A percentile compares a stretch with the other conserved stretches of the same genome.
Conservation (phyloP, 2,329 filamentous ascomycete species). For the Penicillium sp. region DNA sequence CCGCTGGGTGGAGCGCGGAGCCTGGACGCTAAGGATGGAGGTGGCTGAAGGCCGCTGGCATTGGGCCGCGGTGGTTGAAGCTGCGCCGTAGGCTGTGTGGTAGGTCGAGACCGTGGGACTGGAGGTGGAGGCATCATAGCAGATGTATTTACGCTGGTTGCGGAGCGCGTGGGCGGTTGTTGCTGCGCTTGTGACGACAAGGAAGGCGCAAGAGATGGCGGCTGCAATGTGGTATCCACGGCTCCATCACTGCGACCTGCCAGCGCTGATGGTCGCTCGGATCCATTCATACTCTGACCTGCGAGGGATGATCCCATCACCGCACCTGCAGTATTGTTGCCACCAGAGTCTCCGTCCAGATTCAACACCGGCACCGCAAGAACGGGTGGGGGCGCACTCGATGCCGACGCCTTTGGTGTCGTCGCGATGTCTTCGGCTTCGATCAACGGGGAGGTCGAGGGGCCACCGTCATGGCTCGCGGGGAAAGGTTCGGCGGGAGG, state of each 20-base stretch:
- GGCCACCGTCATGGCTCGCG: conserved; percentile 9
- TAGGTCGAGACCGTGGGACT: conserved; percentile 28
- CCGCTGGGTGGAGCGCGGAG: conserved; percentile 44
- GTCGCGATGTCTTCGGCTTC: conserved; percentile 24
- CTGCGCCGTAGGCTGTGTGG: conserved; percentile 20
- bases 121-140: conserved; percentile 39
- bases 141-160: conserved; percentile 15
- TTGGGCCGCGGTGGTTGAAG: conserved; percentile 32
- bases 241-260: conserved; percentile 12
- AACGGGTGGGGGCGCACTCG: conserved; percentile 17
- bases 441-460: conserved; percentile 5
- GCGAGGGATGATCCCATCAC: conserved; percentile 8
- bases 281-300: conserved; percentile 7
- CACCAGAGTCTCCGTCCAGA: conserved; percentile 24
- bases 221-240: conserved; percentile 4
- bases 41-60: conserved; percentile 34
- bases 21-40: conserved; percentile 45
- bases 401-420: conserved; percentile 39
- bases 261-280: conserved; percentile 3
- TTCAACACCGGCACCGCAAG: conserved; percentile 35
- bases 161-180: conserved; percentile 8
- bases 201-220: conserved; percentile 10
- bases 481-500: conserved; percentile 11
- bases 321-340: conserved; percentile 4
- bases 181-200: conserved; percentile 14